These are phyloP conservation scores for Aspergillus fumigatiaffinis DNA, from an alignment of 2,329 filamentous ascomycete species.

Conservation along the genomic window DNA sequence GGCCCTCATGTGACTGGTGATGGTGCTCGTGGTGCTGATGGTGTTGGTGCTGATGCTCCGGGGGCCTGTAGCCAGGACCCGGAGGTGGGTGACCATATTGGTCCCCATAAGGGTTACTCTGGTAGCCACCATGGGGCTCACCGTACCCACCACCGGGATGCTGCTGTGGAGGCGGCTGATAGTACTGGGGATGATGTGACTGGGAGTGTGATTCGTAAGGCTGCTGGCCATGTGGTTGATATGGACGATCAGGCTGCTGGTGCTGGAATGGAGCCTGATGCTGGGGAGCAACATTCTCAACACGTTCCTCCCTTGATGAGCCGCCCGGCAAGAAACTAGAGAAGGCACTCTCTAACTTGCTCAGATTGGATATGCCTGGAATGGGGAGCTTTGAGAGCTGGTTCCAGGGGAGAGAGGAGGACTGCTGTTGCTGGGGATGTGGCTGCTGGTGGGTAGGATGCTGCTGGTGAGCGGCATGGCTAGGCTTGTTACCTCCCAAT, in stretches of 20 bases:
- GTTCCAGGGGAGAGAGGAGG: conserved; percentile 26
- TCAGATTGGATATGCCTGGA: conserved; percentile 36
- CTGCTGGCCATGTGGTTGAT: conserved; percentile 3
- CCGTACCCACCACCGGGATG: not conserved
- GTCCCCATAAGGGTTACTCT: not conserved
- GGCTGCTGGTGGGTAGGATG: conserved; percentile 13
- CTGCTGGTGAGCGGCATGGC: conserved; percentile 20
- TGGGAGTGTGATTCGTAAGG: conserved; percentile 4
- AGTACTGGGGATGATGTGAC: conserved; percentile 3
- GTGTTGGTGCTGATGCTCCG: conserved; percentile 3
- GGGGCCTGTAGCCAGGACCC: not conserved
- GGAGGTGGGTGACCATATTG: conserved; percentile 4
- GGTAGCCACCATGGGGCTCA: not conserved
- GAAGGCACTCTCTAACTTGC: conserved; percentile 31
- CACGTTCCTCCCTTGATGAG: conserved; percentile 17
- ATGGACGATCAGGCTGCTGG: conserved; percentile 3
- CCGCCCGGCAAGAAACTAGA: conserved; percentile 28
- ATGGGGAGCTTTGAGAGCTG: conserved; percentile 33
- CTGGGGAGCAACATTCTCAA: conserved; percentile 2
- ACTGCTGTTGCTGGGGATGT: conserved; percentile 21
- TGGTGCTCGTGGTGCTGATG: conserved; percentile 4
- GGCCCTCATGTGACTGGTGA: not conserved
- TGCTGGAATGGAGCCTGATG: not conserved
- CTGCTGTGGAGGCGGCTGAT: not conserved
- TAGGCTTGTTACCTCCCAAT: conserved; percentile 17